Evolutionary conservation across 345 rosid genomes (phyloP), one percentile per base, ranked within the genome.

Genomic region (Citrus sp.): DNA sequence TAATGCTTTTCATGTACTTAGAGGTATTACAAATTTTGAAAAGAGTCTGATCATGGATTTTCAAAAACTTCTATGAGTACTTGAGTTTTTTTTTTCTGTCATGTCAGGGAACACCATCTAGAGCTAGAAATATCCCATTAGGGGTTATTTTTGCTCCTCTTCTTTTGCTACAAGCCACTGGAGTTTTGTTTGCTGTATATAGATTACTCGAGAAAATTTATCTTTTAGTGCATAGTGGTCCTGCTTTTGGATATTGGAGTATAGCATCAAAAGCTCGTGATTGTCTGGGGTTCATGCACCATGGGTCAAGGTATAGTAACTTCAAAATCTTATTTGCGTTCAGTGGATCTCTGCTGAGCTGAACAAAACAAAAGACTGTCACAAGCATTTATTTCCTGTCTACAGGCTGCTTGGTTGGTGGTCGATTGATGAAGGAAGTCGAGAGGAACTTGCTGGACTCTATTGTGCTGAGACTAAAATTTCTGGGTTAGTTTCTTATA

Each of bases 401-500:
- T 40, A 81, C 87, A 95, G 99, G 86, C 79, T 93, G 67, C 85
- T 95, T 60, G 97, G 99, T 76, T 95, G 99, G 98, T 95, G 98
- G 98, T 93, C 97, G 42, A 91, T 95, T 77, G 99, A 95, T 80
- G 99, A 95, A 88, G 95, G 93, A 84, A 95, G 98, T 77, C 84
- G 85, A 49, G 93, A 92, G 80, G 98, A 95, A 79, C 93, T 87
- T 75, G 99, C 99, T 62, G 86, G 92, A 82, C 88, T 95, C n/a
- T 93, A 90, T 76, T 81, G 80, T 66, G 84, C 89, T 30, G 89
- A 83, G 71, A 79, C 87, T 46, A 46, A 46, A 46, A 46, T 46
- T 70, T 90, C 96, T 22, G 88, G 97, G 98, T 95, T 77, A 51
- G 86, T 67, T 68, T 76, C 69, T 12, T 46, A 42, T 55, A 10